Conservation (phyloP, 2,329 filamentous ascomycete species). For the Leptographium lundbergii region DNA sequence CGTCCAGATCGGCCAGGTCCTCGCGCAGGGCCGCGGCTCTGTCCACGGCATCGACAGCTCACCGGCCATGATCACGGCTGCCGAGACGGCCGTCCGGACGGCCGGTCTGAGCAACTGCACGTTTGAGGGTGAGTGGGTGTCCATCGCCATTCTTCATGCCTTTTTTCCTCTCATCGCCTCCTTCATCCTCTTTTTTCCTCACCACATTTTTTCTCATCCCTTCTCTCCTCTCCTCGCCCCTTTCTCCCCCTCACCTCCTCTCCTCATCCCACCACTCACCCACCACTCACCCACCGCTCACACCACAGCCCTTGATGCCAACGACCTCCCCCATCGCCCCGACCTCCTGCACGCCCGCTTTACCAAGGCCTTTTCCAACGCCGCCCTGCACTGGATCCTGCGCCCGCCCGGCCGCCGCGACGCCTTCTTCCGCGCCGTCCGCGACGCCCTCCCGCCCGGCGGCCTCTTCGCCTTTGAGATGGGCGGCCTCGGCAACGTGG, state of each 20-base stretch:
- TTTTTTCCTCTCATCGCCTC: background rate
- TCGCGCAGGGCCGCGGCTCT: slow-evolving; percentile 30
- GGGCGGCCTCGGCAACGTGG: slow-evolving; percentile 57
- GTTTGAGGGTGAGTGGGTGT: slow-evolving; percentile 27
- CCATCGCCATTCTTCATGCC: background rate
- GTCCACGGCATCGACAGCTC: slow-evolving; percentile 49
- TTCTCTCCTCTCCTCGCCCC: background rate
- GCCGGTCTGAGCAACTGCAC: slow-evolving; percentile 22
- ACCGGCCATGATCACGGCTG: slow-evolving; percentile 42
- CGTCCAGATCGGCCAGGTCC: slow-evolving; percentile 34
- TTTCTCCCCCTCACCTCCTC: background rate
- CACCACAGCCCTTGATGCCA: slow-evolving; percentile 34
- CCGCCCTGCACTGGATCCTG: slow-evolving; percentile 56
- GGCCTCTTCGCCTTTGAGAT: slow-evolving; percentile 56
- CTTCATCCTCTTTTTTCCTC: background rate
- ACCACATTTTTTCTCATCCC: background rate
- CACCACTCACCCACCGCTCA: background rate
- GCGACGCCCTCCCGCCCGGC: slow-evolving; percentile 37
- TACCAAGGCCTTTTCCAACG: slow-evolving; percentile 53
- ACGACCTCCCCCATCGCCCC: slow-evolving; percentile 21
- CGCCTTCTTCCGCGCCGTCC: slow-evolving; percentile 39
- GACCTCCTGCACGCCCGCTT: slow-evolving; percentile 24
- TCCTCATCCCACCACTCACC: background rate
- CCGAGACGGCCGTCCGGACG: slow-evolving; percentile 27
- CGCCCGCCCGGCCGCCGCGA: slow-evolving; percentile 30